Base-by-base conservation (phyloP, 2,329 filamentous ascomycete species). In the Truncatella angustata region DNA sequence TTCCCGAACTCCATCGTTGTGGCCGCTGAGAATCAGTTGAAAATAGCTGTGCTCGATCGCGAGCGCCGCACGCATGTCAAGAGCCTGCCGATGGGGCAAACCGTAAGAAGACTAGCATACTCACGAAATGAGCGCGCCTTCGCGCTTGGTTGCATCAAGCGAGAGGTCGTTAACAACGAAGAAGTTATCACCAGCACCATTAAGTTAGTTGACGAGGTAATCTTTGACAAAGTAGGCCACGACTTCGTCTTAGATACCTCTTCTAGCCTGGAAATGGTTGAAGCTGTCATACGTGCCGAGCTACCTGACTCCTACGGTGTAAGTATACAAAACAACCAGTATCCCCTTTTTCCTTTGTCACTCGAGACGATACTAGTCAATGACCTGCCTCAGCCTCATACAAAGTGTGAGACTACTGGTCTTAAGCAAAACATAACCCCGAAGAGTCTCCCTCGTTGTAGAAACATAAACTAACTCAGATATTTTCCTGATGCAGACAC, bases 41-140 rank as follows among this genome's bases (percentile, higher is more conserved):
- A 88, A 60, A 86, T 99, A 18, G 87, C 90, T 0, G 71, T 85
- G 5, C 85, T 97, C 48, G 94, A 97, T 62, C 87, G 84, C 12
- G 87, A 96, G 66, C 80, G 91, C 39, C 89, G 90, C 23, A 97
- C 92, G 0, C 92, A 99, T 63, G 88, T 97, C 11, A 89, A 90
- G 58, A 84, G 90, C 0, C 74, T 97, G 2, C 82, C 81, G 0
- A 81, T 97, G 56, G 79, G 85, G 11, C 88, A 96, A 68, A 96
- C 91, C 2, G 88, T 97, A 0, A 84, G 94, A 39, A 80, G 93
- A 28, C 85, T 97, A 50, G 89, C 91, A 3, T 97, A 97, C 67
- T 94, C 91, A 1, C 78, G 87, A 1, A 79, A 77, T 1, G 81
- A 94, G 49, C 88, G 88, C 64, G 86, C 87, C 0, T 97, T 97